Base-by-base conservation (phyloP, 352 stramenopile genomes). In the Globisporangium ultimum region DNA sequence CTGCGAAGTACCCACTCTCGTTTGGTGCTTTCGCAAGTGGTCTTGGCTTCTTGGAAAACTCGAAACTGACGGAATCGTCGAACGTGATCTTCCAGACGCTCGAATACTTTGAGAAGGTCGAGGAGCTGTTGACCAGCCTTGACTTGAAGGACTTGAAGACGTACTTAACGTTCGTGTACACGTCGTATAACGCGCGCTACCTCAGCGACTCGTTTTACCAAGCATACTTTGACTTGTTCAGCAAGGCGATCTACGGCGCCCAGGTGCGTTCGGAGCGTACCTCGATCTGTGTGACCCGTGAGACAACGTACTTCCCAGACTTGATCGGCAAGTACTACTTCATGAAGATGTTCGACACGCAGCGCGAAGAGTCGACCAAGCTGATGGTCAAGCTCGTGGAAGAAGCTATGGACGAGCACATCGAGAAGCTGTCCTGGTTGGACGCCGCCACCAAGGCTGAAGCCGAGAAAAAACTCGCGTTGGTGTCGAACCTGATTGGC, bases 341-440 rank as follows among this genome's bases (percentile, higher is more conserved):
- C 22, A 61, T 70, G 8, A 80, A 85, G 45, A 81, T 88, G 55
- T 92, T 96, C 61, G 77, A 91, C 61, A 72, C 78, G 24, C 59
- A 80, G 13, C 71, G 78, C 47, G 88, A 93, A 58, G 68, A 81
- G 8, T 58, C 64, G n/a, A 86, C 91, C 32, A 58, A 88, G 51
- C 41, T 70, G 24, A 91, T 98, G 76, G 82, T 97, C 2, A 69
- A 91, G 18, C 72, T 77, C 34, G 76, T 98, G 17, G 69, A 96
- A 48, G 55, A 83, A 12, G 76, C 89, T 28, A 82, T 98, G 66
- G 67, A 71, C 42, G 74, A 84, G 28, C 78, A 86, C 45, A 76
- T 98, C 40, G 80, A 83, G 46, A 84, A 82, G 65, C 75, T 97
- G 1, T 76, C 93, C 22, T 98, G 92, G 91, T 83, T 98, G 45